Evolutionary conservation across 192 early-diverging fungal species (phyloP), one percentile per base, ranked within the genome.

Genomic region (Gaertneriomyces sp.): DNA sequence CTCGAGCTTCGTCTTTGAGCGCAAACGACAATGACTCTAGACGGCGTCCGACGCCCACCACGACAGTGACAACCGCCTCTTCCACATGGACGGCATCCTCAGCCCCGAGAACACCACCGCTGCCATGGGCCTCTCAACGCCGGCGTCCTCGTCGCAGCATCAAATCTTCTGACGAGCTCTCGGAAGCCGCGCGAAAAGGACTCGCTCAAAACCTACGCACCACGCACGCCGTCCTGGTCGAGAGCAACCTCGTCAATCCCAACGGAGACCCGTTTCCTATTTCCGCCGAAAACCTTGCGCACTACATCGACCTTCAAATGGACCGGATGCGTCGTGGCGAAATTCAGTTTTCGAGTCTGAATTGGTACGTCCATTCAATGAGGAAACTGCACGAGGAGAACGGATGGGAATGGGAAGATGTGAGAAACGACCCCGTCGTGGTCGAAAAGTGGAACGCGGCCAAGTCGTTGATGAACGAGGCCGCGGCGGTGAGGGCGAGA

Each of bases 341-440:
- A 58, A 69, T 69, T 16, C 59, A 62, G 53, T 62, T 69, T 44
- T 69, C 67, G 11, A 61, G 59, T n/a, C 49, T 69, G 7, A 69
- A 69, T 33, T 69, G 67, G 67, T 69, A 69, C 41, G 25, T 69
- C 25, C 67, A 69, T 20, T 69, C 67, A n/a, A 61, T 69, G 60
- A 58, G 67, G 5, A 61, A 62, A 44, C 47, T 69, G 45, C 67
- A 69, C 43, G 39, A 20, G 11, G 67, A 69, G 16, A 69, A 69
- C 42, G 41, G 52, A 14, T 69, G 67, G 67, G 67, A 69, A 11
- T 69, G 67, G 67, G 60, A 61, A 25, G 38, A 17, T 5, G 67
- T 69, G 51, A 19, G 67, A 7, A 60, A 69, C n/a, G 52, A 50
- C 17, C 47, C 49, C 3, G 45, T 58, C 0, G 67, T 69, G 7